A percentile compares a stretch with the other conserved stretches of the same genome.
These are phyloP conservation scores for Malassezia vespertilionis DNA, from an alignment of 1,284 basidiomycete species.

Conservation along the genomic window DNA sequence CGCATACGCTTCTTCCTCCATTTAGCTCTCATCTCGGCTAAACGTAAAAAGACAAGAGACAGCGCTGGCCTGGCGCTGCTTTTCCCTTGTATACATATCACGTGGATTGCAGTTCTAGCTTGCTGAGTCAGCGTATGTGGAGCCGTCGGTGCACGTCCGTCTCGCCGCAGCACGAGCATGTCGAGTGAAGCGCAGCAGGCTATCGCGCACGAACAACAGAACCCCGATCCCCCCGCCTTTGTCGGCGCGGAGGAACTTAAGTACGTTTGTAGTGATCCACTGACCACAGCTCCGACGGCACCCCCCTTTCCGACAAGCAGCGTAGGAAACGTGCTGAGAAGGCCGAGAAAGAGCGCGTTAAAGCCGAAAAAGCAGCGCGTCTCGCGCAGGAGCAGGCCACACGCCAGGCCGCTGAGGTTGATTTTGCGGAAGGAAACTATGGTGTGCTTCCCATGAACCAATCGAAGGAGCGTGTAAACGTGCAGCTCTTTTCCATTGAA, in stretches of 20 bases:
- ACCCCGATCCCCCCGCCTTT: neutral
- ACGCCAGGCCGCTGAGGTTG: constrained; percentile 66
- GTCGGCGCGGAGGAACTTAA: constrained; percentile 12
- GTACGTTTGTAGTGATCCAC: neutral
- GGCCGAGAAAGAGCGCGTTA: constrained; percentile 61
- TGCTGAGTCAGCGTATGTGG: constrained; percentile 10
- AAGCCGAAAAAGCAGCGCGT: constrained; percentile 71
- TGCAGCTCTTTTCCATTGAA: constrained; percentile 55
- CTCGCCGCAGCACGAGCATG: constrained; percentile 2
- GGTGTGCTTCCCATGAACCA: constrained; percentile 84
- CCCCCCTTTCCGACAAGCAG: constrained; percentile 68
- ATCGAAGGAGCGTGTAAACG: constrained; percentile 59
- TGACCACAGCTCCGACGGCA: constrained; percentile 38
- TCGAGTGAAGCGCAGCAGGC: constrained; percentile 11
- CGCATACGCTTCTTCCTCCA: constrained; percentile 47
- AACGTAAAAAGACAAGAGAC: constrained; percentile 6
- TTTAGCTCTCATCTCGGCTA: constrained; percentile 35
- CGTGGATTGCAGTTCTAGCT: constrained; percentile 16
- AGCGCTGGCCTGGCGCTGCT: neutral
- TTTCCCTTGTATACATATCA: constrained; percentile 7
- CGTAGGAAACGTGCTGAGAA: constrained; percentile 86
- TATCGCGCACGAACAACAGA: neutral
- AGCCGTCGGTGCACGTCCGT: constrained; percentile 6
- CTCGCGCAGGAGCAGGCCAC: constrained; percentile 65
- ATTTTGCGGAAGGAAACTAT: constrained; percentile 75